Base-by-base conservation (phyloP, 345 rosid species). In the Eucalyptus melliodora region DNA sequence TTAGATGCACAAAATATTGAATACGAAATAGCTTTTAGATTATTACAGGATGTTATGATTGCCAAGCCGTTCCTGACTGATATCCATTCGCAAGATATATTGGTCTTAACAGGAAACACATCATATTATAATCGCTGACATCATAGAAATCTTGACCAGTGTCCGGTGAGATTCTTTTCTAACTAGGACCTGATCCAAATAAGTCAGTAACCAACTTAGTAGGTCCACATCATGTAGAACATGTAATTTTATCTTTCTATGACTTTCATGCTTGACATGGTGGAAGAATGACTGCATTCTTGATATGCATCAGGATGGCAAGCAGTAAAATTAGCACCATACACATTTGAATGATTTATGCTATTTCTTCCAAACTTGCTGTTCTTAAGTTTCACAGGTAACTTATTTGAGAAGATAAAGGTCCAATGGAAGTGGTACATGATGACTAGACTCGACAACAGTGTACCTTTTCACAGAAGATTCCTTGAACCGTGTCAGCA, bases 401-500 rank as follows among this genome's bases (percentile, higher is more conserved):
- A 11, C 47, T 77, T 37, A 40, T 77, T 77, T 77, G 30, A 77
- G 47, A 77, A 37, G 83, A 77, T 44, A 77, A 37, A 37, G 47
- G 83, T 21, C 83, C 83, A 37, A 77, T 40, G 21, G 47, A 11
- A 40, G 83, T 21, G 45, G 47, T 3, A 40, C 12, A 77, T 77
- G 83, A 40, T 77, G 47, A 69, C 45, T 27, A 59, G 65, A 30
- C 42, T 53, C 9, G 13, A 50, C 15, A 19, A 55, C 44, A 86
- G 26, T 37, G 47, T 90, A 96, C 99, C 99, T 97, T 90, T 89
- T 92, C 60, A 94, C 94, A 86, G 95, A 91, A 81, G 99, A 98
- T 89, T 97, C 99, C 93, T 96, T 98, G 93, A 95, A 97, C 81
- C 94, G 95, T 21, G 98, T 95, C 92, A 98, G 99, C 97, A 96